Evolutionary conservation across 139 green algal species (phyloP).

Genomic region (Chlorella sp.): DNA sequence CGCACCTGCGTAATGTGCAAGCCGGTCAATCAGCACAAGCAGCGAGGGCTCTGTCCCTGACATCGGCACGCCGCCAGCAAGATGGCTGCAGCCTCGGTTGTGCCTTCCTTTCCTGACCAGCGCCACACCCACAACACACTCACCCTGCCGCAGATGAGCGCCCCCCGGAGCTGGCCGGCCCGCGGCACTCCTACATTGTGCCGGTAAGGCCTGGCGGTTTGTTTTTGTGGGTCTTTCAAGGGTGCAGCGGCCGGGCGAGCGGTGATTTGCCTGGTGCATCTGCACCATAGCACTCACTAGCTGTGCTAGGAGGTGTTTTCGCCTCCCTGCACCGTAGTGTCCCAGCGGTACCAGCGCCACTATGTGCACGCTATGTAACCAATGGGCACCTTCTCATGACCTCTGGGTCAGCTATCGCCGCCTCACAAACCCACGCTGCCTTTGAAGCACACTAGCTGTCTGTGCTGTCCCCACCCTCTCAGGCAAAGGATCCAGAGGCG

Average conservation of each 20-base stretch:
- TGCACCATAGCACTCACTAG: too few species aligned
- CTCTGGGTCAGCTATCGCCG: background rate
- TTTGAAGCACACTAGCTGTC: background rate
- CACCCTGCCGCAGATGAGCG: conserved; percentile 21
- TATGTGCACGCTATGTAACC: too few species aligned
- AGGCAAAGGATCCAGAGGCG: conserved; percentile 9
- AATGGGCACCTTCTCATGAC: too few species aligned
- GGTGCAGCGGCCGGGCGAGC: background rate
- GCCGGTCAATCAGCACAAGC: too few species aligned
- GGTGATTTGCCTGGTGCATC: too few species aligned
- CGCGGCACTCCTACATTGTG: conserved; percentile 7
- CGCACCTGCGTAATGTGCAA: too few species aligned
- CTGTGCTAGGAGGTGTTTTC: too few species aligned
- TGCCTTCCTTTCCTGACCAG: background rate
- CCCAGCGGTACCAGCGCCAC: too few species aligned
- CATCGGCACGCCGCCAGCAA: too few species aligned
- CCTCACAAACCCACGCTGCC: background rate
- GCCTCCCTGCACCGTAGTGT: too few species aligned
- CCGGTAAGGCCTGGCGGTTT: background rate
- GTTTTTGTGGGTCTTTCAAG: background rate
- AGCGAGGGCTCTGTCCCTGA: too few species aligned
- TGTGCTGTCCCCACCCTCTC: background rate
- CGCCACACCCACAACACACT: too few species aligned
- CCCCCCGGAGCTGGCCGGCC: conserved; percentile 24
- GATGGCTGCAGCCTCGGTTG: background rate